A percentile compares a stretch with the other conserved stretches of the same genome.
Evolutionary conservation across 257 asterid genomes (phyloP).

Genomic region (Solanum appendiculatum): DNA sequence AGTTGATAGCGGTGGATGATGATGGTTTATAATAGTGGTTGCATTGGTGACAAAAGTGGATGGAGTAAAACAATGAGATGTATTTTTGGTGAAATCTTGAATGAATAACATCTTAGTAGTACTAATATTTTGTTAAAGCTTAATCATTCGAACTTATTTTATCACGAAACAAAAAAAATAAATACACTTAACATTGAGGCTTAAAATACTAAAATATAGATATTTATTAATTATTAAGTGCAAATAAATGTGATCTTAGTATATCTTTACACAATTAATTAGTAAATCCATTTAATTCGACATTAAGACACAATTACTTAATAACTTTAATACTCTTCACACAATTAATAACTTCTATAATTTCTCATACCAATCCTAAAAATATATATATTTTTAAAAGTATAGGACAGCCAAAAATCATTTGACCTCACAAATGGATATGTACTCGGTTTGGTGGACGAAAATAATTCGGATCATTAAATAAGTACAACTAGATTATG

Average conservation of each 20-base stretch:
- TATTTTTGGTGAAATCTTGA: neutral
- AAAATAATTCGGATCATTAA: neutral
- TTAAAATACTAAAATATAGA: neutral
- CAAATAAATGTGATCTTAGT: neutral
- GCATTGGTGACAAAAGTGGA: neutral
- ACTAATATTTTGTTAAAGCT: neutral
- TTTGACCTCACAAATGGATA: neutral
- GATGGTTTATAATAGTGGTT: neutral
- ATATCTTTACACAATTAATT: neutral
- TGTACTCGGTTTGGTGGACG: neutral
- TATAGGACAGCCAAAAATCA: neutral
- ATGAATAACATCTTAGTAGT: neutral
- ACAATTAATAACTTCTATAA: neutral
- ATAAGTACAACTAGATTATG: neutral
- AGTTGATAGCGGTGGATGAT: neutral
- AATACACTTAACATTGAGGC: neutral
- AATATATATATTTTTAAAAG: neutral
- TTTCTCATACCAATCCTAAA: neutral
- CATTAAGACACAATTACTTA: neutral
- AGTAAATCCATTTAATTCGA: neutral
- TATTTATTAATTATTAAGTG: neutral
- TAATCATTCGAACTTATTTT: neutral
- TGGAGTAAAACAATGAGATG: neutral
- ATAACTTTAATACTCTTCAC: neutral
- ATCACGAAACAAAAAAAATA: neutral